Conservation (phyloP, 179 eudicot species). For the Silene vulgaris region DNA sequence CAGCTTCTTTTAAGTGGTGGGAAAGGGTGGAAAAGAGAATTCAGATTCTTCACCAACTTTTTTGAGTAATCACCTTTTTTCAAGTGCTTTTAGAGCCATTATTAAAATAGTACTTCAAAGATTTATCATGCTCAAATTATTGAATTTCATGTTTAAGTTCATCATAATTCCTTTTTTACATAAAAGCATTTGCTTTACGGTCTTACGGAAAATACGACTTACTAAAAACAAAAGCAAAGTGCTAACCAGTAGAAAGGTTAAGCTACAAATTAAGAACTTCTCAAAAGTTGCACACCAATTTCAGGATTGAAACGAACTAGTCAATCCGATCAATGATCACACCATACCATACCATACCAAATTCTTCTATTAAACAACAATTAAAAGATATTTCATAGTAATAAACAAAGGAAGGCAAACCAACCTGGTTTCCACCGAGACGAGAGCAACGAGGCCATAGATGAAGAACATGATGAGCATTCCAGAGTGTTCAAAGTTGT, state of each 20-base stretch:
- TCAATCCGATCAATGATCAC: conserved; percentile 10
- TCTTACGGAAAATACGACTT: background rate
- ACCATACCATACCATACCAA: background rate
- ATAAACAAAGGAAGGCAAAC: conserved; percentile 19
- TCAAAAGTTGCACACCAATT: conserved; percentile 12
- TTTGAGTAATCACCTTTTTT: background rate
- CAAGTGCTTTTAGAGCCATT: background rate
- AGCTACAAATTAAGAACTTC: background rate
- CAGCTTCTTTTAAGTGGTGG: background rate
- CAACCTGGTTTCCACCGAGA: conserved; percentile 71
- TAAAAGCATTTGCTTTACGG: conserved; percentile 7
- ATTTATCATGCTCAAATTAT: conserved; percentile 2
- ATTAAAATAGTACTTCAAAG: background rate
- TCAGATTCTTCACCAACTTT: background rate
- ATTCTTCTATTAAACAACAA: background rate
- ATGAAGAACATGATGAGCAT: conserved; percentile 95
- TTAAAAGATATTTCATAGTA: conserved; percentile 9
- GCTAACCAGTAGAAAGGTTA: conserved; percentile 4
- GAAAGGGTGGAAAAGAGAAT: background rate
- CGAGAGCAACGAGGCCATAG: conserved; percentile 53
- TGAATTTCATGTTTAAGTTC: background rate
- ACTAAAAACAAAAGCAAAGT: conserved; percentile 3
- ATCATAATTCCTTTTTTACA: conserved; percentile 6
- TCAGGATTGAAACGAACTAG: conserved; percentile 11
- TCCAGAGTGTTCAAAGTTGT: conserved; percentile 85